phyloP scores from a whole-genome alignment of 2,329 filamentous ascomycete genomes.

The Penicillium sp. region DNA sequence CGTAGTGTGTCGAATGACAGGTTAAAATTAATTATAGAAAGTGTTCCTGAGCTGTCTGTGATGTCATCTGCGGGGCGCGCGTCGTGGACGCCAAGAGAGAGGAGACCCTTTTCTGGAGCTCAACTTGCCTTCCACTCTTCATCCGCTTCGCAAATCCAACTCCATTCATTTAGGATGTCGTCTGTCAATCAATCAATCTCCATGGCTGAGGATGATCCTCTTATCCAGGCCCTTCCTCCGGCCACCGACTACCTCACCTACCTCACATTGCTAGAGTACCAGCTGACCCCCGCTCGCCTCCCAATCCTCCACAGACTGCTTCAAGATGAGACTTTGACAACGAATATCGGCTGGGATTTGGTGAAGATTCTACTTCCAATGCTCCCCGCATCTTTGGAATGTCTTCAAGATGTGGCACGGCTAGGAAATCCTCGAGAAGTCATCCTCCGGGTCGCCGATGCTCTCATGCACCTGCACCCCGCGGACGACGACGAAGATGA shows the following conservation, averaged over 20 bases:
- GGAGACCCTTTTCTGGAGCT: not conserved
- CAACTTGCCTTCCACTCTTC: not conserved
- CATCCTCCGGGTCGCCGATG: conserved; percentile 67
- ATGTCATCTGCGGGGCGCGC: conserved; percentile 9
- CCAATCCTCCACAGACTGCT: conserved; percentile 63
- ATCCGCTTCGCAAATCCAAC: not conserved
- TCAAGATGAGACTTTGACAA: conserved; percentile 64
- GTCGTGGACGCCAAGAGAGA: not conserved
- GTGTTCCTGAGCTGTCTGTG: conserved; percentile 8
- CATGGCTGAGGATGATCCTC: conserved; percentile 50
- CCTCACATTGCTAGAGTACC: conserved; percentile 68
- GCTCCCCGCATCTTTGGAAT: conserved; percentile 62
- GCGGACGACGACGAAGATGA: conserved; percentile 40
- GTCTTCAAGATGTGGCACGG: conserved; percentile 64
- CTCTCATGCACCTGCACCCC: conserved; percentile 61
- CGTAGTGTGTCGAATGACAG: not conserved
- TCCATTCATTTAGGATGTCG: conserved; percentile 7
- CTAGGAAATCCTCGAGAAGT: conserved; percentile 69
- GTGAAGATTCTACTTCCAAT: conserved; percentile 66
- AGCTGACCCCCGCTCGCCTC: conserved; percentile 62
- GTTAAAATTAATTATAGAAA: not conserved
- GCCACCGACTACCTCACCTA: conserved; percentile 70
- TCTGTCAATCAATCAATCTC: conserved; percentile 10
- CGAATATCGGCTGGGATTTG: conserved; percentile 70
- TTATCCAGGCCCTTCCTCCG: conserved; percentile 64